These are phyloP conservation scores for Pseudoperonospora humuli DNA, from an alignment of 352 stramenopile species.

Conservation along the genomic window DNA sequence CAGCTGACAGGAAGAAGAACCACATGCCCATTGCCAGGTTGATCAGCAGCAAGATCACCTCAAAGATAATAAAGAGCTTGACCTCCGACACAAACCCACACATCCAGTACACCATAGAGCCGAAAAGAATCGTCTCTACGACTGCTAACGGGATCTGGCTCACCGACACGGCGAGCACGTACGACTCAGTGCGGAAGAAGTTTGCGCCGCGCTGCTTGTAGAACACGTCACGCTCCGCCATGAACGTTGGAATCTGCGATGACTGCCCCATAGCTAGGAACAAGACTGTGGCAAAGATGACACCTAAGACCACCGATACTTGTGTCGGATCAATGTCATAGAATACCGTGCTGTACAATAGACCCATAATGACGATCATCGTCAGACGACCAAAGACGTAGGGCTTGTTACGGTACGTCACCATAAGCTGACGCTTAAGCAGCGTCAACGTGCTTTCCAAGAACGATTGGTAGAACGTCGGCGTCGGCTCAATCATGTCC, in stretches of 20 bases:
- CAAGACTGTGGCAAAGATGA: conserved; percentile 63
- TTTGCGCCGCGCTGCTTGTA: not conserved
- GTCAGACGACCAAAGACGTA: conserved; percentile 28
- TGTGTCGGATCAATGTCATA: conserved; percentile 33
- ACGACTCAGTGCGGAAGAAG: not conserved
- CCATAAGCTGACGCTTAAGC: conserved; percentile 39
- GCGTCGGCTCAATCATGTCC: conserved; percentile 9
- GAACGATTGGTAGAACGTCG: conserved; percentile 33
- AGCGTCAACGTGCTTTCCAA: conserved; percentile 23
- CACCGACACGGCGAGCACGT: not conserved
- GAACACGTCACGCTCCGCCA: not conserved
- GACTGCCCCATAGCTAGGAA: not conserved
- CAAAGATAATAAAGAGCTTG: not conserved
- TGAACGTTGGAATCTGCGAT: not conserved
- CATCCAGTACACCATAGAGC: not conserved
- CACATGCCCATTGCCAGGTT: not conserved
- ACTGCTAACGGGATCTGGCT: not conserved
- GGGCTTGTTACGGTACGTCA: conserved; percentile 46
- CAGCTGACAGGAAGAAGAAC: not conserved
- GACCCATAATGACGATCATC: conserved; percentile 37
- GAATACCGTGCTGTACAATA: conserved; percentile 38
- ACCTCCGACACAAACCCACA: not conserved
- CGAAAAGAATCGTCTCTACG: not conserved
- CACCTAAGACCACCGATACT: conserved; percentile 40
- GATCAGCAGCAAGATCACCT: not conserved